Evolutionary conservation across 129 eudicot species (phyloP).

Genomic region (Flaveria brownii): DNA sequence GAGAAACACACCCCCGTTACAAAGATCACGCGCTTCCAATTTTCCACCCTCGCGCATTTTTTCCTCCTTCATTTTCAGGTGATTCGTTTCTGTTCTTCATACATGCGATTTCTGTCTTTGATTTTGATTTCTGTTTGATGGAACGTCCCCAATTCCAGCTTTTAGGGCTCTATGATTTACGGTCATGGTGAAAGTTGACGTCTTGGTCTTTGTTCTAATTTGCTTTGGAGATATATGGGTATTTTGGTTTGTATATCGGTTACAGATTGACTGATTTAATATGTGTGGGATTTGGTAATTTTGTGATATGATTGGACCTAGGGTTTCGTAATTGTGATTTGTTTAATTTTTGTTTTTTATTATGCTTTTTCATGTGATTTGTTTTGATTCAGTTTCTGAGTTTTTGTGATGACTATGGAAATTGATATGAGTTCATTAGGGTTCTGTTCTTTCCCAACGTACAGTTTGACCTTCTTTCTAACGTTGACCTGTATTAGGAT

Average conservation of each 20-base stretch:
- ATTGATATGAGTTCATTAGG: too few relatives aligned
- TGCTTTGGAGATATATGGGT: conserved; percentile 26
- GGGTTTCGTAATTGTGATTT: conserved; percentile 10
- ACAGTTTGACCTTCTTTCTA: too few relatives aligned
- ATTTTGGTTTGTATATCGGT: background rate
- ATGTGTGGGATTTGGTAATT: conserved; percentile 8
- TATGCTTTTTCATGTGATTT: too few relatives aligned
- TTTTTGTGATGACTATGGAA: too few relatives aligned
- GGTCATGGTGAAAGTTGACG: conserved; percentile 30
- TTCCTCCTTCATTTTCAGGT: conserved; percentile 45
- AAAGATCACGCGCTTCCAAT: conserved; percentile 35
- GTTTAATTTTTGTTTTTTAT: background rate
- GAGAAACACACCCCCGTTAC: conserved; percentile 22
- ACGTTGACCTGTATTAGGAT: background rate
- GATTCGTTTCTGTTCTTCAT: background rate
- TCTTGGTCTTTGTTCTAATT: conserved; percentile 24
- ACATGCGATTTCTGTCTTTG: background rate
- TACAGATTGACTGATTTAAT: background rate
- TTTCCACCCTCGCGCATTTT: conserved; percentile 35
- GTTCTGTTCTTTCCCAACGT: too few relatives aligned
- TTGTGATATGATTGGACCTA: background rate
- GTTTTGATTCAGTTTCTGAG: conserved; percentile 1
- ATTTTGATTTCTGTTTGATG: background rate
- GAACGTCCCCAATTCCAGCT: background rate
- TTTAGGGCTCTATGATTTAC: background rate